Conservation (phyloP, 345 rosid genomes). For the Limnanthes douglasii region DNA sequence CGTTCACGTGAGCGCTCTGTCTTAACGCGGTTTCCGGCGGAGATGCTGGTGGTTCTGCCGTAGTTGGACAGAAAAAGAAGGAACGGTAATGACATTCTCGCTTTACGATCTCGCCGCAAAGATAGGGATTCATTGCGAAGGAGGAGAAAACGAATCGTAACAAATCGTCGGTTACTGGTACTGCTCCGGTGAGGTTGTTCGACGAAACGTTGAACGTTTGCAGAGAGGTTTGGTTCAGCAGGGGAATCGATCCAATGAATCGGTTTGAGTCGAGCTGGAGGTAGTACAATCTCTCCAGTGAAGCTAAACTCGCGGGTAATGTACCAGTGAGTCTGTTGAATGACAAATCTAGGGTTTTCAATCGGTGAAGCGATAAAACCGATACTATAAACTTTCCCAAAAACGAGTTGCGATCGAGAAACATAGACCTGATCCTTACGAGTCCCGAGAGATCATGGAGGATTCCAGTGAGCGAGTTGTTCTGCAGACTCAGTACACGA, state of each 20-base stretch:
- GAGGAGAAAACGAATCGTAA: slow-evolving; percentile 44
- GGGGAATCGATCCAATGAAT: slow-evolving; percentile 52
- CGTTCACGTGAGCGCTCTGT: slow-evolving; percentile 34
- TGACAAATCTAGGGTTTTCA: slow-evolving; percentile 57
- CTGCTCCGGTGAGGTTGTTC: slow-evolving; percentile 53
- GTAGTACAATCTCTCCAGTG: slow-evolving; percentile 27
- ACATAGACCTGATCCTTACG: slow-evolving; percentile 55
- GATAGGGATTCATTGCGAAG: slow-evolving; percentile 47
- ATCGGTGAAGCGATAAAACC: slow-evolving; percentile 33
- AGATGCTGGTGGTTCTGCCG: slow-evolving; percentile 14
- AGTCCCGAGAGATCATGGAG: slow-evolving; percentile 65
- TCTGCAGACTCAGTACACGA: slow-evolving; percentile 75
- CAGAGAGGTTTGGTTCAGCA: slow-evolving; percentile 68
- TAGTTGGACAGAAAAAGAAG: slow-evolving; percentile 42
- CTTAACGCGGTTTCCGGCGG: slow-evolving; percentile 29
- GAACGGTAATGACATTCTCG: slow-evolving; percentile 52
- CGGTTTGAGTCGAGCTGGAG: slow-evolving; percentile 53
- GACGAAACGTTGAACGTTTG: slow-evolving; percentile 46
- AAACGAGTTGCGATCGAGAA: slow-evolving; percentile 56
- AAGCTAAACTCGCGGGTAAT: slow-evolving; percentile 26
- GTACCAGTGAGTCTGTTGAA: slow-evolving; percentile 47
- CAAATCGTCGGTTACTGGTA: slow-evolving; percentile 49
- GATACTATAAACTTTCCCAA: slow-evolving; percentile 58
- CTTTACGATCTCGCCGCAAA: slow-evolving; percentile 83
- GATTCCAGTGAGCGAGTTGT: slow-evolving; percentile 63